Conservation (phyloP, 208 protist species). For the Trypanosoma scelopori region DNA sequence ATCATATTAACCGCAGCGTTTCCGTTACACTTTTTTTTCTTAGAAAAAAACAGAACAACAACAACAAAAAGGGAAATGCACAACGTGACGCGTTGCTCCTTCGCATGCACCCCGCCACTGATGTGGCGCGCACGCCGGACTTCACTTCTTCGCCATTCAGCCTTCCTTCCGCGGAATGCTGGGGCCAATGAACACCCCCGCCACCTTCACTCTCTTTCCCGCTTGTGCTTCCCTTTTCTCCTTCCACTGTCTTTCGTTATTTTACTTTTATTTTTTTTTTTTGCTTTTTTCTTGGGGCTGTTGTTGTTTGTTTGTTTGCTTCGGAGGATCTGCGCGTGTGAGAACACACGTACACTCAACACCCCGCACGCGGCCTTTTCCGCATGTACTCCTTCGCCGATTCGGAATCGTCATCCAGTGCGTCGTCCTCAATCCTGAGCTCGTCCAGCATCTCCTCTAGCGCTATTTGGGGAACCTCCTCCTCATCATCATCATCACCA, state of each 20-base stretch:
- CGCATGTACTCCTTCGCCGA: constrained; percentile 6
- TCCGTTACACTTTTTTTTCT: no score
- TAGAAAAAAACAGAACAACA: neutral
- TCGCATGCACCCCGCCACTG: no score
- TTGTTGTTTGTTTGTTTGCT: no score
- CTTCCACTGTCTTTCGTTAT: neutral
- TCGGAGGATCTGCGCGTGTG: neutral
- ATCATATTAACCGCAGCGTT: no score
- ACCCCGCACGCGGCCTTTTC: constrained; percentile 13
- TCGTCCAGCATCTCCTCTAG: constrained; percentile 88
- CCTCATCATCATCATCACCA: constrained; percentile 35
- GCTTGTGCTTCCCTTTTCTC: neutral
- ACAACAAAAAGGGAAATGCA: no score
- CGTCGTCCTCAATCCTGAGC: constrained; percentile 66
- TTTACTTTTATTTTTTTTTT: neutral
- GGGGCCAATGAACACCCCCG: no score
- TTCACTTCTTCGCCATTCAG: no score
- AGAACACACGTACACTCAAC: neutral
- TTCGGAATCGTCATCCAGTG: constrained; percentile 23
- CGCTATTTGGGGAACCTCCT: constrained; percentile 55
- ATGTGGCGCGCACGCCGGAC: no score
- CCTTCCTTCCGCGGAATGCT: no score
- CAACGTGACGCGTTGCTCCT: no score
- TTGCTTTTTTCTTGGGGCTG: neutral
- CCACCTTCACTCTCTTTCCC: neutral